Base-by-base conservation (phyloP, 306 rosid genomes). In the apple (Malus domestica) region DNA sequence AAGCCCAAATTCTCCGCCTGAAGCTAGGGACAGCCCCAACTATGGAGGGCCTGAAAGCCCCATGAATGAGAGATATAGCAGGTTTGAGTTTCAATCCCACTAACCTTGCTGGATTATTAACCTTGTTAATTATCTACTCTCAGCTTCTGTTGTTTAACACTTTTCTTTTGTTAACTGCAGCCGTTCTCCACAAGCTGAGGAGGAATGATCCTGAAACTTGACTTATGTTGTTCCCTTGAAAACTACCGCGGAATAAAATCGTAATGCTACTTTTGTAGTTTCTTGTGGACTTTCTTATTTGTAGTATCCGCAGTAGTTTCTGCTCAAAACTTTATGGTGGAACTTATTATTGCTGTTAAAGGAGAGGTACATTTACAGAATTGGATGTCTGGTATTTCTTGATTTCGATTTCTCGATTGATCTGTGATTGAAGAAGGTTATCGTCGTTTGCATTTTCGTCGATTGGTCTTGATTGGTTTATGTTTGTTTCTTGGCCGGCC, bases 11-110 rank as follows among this genome's bases (percentile, higher is more conserved):
- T 70, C 88, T 20, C 44, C 72, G 73, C 90, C 88, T 3, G 95
- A 92, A 68, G 80, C 87, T 20, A 84, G 84, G 81, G 92, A 89
- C 62, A 88, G 96, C 74, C 92, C 99, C 78, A 88, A 82, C 72
- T 89, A 83, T 78, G 92, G 87, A 75, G 97, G 90, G 44, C 87
- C 92, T 46, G 97, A 89, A 68, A 96, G 98, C 83, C 98, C 99
- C 27, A 76, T 85, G 89, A 77, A 78, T 70, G 97, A 85, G 83
- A 84, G 96, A 80, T 87, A 88, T 23, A 85, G 23, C 86, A 96
- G 99, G 99, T 92, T 78, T 74, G 89, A 75, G 57, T 30, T 29
- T 14, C 44, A 32, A 16, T 23, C 44, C n/a, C 5, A 16, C 19
- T 10, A 6, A 3, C 40, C 8, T 35, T 6, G 40, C 40, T 60